A percentile compares a stretch with the other conserved stretches of the same genome.
phyloP scores from a whole-genome alignment of 352 stramenopile genomes.

The Globisporangium yorkense region DNA sequence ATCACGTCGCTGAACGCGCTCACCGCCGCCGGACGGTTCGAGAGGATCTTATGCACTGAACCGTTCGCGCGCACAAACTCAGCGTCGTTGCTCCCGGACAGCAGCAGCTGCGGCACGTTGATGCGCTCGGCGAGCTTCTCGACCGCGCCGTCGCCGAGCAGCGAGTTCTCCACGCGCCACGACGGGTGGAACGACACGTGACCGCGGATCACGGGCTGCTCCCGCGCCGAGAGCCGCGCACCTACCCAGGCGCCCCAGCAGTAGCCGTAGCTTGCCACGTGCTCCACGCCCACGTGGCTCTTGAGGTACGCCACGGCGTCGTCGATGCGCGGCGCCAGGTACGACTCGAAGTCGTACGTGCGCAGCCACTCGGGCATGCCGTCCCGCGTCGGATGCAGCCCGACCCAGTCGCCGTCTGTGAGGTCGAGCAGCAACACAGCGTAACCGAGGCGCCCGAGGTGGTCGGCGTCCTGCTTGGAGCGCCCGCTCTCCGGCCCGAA shows the following conservation, averaged over 20 bases:
- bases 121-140: constrained; percentile 36
- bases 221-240: constrained; percentile 8
- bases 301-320: constrained; percentile 26
- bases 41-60: constrained; percentile 36
- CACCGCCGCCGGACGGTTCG: neutral
- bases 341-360: no score
- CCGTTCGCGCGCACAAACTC: constrained; percentile 25
- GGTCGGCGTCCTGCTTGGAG: constrained; percentile 14
- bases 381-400: no score
- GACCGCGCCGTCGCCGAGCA: constrained; percentile 22
- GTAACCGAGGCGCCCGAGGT: constrained; percentile 3
- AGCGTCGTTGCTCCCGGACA: constrained; percentile 32
- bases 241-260: constrained; percentile 26
- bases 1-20: constrained; percentile 19
- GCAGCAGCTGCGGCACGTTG: constrained; percentile 33
- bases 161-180: constrained; percentile 28
- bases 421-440: no score
- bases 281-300: constrained; percentile 12
- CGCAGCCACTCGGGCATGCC: no score
- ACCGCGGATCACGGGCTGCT: constrained; percentile 18
- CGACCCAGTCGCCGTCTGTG: no score
- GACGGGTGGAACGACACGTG: constrained; percentile 23
- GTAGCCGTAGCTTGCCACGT: constrained; percentile 17
- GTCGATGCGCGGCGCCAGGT: no score
- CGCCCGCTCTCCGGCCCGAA: constrained; percentile 17